Evolutionary conservation across 768 basidiomycete genomes (phyloP), one percentile per base, ranked within the genome.

Genomic region (Auriscalpium vulgare): DNA sequence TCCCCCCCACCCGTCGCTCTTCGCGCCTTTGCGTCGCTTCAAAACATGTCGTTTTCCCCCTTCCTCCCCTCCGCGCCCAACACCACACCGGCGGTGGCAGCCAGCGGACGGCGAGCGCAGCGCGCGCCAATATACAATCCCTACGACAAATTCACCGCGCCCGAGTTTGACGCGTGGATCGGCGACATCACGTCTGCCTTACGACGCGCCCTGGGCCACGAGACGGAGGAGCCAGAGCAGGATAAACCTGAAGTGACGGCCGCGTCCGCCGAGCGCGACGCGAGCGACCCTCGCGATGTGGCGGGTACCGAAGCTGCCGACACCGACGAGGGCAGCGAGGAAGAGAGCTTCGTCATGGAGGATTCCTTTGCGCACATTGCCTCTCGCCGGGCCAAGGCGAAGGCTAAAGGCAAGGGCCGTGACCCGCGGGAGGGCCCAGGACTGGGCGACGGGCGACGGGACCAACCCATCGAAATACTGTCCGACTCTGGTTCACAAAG

Each of bases 101-200:
- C 54, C 23, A 11, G 49, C 14, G 59, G 56, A 53, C 44, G 53
- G 38, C 29, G 29, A 29, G 50, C 56, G 35, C 62, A 65, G 17
- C 74, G 75, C 17, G 70, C 81, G 7, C 85, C 86, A 17, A 77
- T 86, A 53, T 68, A 79, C 52, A 88, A 88, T 63, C 87, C 87
- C 1, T 88, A 83, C 66, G 85, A 88, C 67, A 84, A 83, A 66
- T 85, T 88, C 66, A 75, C 83, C 1, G 76, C 82, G 64, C 70
- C 74, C 1, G 80, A 87, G 59, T 88, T 87, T 62, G 85, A 88
- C 74, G 72, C 76, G 65, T 88, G 82, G 82, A 83, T 88, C 62
- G 77, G 74, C 61, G 82, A 76, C 63, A 77, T 88, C 46, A 86
- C 82, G 0, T 67, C 74, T 57, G 72, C 79, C 51, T 69, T 88